Percentiles rank a stretch among this genome's conserved stretches.
Conservation (phyloP, 2,329 filamentous ascomycete species). For the Neoscytalidium dimidiatum region DNA sequence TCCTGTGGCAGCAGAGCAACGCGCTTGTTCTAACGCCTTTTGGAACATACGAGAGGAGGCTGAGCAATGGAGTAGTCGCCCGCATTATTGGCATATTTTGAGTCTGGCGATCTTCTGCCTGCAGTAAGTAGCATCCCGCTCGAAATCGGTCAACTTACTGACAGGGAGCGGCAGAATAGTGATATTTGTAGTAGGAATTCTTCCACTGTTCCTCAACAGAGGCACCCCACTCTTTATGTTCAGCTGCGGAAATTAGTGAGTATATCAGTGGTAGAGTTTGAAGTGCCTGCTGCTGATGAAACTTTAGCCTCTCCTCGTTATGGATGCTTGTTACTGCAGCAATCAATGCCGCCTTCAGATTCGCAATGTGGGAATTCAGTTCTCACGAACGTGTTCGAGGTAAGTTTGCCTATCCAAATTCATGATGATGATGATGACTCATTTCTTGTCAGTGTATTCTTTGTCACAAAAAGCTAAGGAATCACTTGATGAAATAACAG, state of each 20-base stretch:
- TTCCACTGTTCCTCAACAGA: background rate
- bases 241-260: background rate
- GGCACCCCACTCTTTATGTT: slow-evolving; percentile 6
- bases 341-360: background rate
- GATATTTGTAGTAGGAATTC: background rate
- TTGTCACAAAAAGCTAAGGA: background rate
- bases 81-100: background rate
- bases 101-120: background rate
- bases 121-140: background rate
- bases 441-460: background rate
- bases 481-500: background rate
- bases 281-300: background rate
- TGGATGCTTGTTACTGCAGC: background rate
- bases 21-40: background rate
- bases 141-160: background rate
- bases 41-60: background rate
- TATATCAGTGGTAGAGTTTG: background rate
- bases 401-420: background rate
- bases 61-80: background rate
- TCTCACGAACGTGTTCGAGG: background rate
- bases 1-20: background rate
- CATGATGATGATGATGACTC: background rate
- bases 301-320: background rate
- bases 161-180: background rate
- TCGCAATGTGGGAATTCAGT: background rate